These are phyloP conservation scores for Annulohypoxylon moriforme DNA, from an alignment of 495 filamentous ascomycete genomes.

Conservation along the genomic window DNA sequence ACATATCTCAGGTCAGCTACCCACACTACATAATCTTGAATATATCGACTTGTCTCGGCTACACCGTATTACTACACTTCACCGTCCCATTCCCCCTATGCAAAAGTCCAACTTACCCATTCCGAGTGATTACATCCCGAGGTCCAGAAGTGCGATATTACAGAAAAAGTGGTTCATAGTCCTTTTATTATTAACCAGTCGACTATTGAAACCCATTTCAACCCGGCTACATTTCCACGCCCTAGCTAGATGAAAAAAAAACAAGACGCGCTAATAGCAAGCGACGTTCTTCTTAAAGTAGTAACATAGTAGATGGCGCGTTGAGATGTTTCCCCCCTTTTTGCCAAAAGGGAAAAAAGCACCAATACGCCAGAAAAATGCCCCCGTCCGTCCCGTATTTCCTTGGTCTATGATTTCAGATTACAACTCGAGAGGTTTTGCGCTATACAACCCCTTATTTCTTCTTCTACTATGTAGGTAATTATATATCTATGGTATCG, in stretches of 20 bases:
- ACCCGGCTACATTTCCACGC: constrained; percentile 2
- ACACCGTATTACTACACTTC: not conserved
- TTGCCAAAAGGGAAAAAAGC: constrained; percentile 18
- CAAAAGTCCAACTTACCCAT: not conserved
- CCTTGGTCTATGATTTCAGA: constrained; percentile 35
- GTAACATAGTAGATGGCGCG: constrained; percentile 15
- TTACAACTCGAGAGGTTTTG: constrained; percentile 8
- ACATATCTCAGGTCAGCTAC: not conserved
- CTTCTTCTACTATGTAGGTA: not conserved
- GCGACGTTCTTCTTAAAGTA: not conserved
- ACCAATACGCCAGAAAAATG: constrained; percentile 33
- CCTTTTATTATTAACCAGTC: constrained; percentile 20
- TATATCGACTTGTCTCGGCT: not conserved
- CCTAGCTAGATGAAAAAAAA: constrained; percentile 7
- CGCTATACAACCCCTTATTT: constrained; percentile 17
- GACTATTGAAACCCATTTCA: constrained; percentile 30
- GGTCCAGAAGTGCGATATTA: not conserved
- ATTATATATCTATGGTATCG: not conserved
- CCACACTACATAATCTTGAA: not conserved
- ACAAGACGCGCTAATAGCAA: constrained; percentile 1
- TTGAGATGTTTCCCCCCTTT: constrained; percentile 11
- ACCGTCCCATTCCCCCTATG: not conserved
- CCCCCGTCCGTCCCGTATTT: constrained; percentile 22
- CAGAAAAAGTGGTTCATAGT: constrained; percentile 19
- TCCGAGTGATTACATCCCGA: not conserved